Evolutionary conservation across 1,284 basidiomycete genomes (phyloP), one percentile per base, ranked within the genome.

Genomic region (Crocinoboletus sp.): DNA sequence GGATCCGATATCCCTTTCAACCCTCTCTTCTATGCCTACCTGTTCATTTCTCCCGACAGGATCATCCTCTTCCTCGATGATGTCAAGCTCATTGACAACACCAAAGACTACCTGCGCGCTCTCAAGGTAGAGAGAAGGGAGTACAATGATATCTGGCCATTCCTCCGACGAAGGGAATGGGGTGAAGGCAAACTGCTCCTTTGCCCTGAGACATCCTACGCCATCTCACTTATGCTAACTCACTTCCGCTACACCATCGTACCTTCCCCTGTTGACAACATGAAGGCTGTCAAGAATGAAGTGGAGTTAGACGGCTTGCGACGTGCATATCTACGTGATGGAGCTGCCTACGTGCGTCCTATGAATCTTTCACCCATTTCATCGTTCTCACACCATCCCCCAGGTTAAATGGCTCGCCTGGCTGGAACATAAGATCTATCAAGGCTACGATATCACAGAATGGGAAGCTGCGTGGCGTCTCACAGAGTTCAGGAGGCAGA

Each of bases 221-320:
- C 86, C 7, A 84, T 90, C 48, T 82, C 84, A 10, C 72, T 89
- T 40, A 86, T 90, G 76, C 70, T 90, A 38, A 88, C 85, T 0
- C 81, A 84, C 58, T 79, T 80, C 63, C 81, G 85, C 9, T 89
- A 86, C 60, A 84, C 83, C 0, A 69, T 89, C 37, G 67, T 72
- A 3, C 78, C 82, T 1, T 77, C 80, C 2, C 72, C 73, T 43
- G 72, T 96, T n/a, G 86, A 91, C 44, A 72, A 78, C 38, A 80
- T 87, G 67, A 91, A 94, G 72, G 80, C 84, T 1, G 70, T 94
- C 60, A 99, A 99, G 79, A 98, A 95, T 60, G 69, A 78, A 15
- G 74, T 76, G 16, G 94, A 97, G 69, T 72, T 95, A 38, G 78
- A 86, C 39, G 93, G 94, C 2, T 72, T 96, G 66, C 77, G 82